Percentiles rank a stretch among this genome's conserved stretches.
These are phyloP conservation scores for Fonsecaea nubica DNA, from an alignment of 2,329 filamentous ascomycete genomes.

Conservation along the genomic window DNA sequence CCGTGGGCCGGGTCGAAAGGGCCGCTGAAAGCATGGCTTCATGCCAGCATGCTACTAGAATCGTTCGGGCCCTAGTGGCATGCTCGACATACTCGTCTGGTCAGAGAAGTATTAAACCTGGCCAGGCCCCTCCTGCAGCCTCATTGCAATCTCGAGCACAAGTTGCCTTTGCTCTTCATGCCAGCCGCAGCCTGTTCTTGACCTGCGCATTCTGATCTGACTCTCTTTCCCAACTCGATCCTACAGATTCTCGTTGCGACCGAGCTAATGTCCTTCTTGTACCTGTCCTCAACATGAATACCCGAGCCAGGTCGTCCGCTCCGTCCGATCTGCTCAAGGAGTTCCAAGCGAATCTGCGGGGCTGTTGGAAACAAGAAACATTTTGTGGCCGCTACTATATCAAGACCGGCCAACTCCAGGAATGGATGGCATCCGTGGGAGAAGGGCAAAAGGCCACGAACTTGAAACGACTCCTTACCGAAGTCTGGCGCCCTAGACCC, in stretches of 20 bases:
- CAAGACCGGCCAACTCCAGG: background rate
- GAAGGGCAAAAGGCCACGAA: background rate
- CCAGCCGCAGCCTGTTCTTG: background rate
- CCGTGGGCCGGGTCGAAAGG: background rate
- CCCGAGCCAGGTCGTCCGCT: background rate
- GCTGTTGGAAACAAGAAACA: constrained; percentile 1
- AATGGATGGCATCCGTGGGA: background rate
- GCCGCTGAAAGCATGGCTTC: too few species aligned
- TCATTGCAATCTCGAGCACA: background rate
- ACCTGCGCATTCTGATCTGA: background rate
- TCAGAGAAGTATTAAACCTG: background rate
- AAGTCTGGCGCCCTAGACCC: background rate
- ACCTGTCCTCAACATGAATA: background rate
- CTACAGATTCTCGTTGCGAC: background rate
- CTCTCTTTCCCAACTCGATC: background rate
- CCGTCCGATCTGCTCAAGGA: background rate
- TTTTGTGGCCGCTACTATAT: background rate
- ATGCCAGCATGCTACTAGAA: background rate
- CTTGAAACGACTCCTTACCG: background rate
- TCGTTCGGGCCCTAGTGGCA: background rate
- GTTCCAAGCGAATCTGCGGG: background rate
- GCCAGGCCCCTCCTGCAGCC: constrained; percentile 1
- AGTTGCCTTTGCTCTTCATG: background rate
- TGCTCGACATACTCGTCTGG: too few species aligned
- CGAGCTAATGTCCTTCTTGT: background rate